Evolutionary conservation across 164 flowering plant genomes (phyloP), one percentile per base, ranked within the genome.

Genomic region (Berberis thunbergii): DNA sequence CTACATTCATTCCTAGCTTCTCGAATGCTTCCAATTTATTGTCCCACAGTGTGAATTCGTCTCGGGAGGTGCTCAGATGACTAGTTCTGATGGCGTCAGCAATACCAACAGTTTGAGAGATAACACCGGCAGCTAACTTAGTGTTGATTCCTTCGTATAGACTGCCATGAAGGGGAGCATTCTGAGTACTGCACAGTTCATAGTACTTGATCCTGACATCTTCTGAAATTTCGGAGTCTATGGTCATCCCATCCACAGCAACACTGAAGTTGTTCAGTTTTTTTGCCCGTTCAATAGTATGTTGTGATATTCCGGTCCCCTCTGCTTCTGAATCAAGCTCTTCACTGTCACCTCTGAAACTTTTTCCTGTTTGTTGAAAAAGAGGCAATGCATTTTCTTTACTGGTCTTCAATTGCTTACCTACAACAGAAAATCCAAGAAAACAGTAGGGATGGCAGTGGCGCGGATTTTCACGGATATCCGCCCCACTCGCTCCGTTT

Each of bases 81-180:
- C 60, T 41, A 40, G 60, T n/a, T 57, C 8, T 41, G 8, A 57
- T 57, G 41, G 44, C 60, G 11, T 57, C 43, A 41, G 60, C 60
- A 40, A 57, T 41, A n/a, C 9, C 1, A 7, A 57, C 60, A 57
- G 45, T 57, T 57, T 57, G 44, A 2, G 60, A 26, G 8, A 57
- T 57, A 3, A 40, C 43, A 40, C 60, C 60, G 2, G n/a, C 60
- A 4, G 43, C 60, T 45, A 57, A 41, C 5, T 57, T 57, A 6
- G 4, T 4, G 41, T 57, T 41, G 3, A 52, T 52, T 4, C 60
- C 44, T 10, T 57, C 11, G 4, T 4, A 45, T 40, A 57, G 60
- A 57, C 41, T 57, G 12, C 12, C 45, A 9, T 57, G 60, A 57
- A 57, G 60, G 45, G 41, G 11, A 57, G 9, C 45, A 41, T 41